Base-by-base conservation (phyloP, 352 stramenopile genomes). In the Globisporangium yorkense region DNA sequence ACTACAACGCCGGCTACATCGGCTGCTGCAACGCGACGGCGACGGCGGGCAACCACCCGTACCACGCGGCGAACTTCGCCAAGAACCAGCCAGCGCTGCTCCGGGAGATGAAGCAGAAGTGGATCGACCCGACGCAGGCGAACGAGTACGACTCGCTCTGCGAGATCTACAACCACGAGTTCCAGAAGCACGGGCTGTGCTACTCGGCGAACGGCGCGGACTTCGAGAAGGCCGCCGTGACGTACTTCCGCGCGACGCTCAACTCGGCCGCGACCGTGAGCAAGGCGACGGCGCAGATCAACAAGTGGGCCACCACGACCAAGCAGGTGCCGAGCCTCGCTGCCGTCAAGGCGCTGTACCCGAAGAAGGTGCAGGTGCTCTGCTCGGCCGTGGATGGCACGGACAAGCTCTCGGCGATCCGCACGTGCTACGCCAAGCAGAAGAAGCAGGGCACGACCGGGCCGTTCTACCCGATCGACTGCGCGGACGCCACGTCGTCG, bases 131-230 rank as follows among this genome's bases (percentile, higher is more conserved):
- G 29, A 82, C 83, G 16, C 64, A 82, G 44, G 24, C 60, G 15
- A 78, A 66, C 39, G 68, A 72, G n/a, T 79, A 84, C 65, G 72
- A 90, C 65, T 67, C 77, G 62, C 68, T 92, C 3, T 92, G 83
- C 51, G 78, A 90, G 54, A 72, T 89, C 40, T 94, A 92, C 78
- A 88, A 94, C 70, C 81, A 94, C 67, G 81, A 92, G 70, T 92
- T 94, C 70, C 84, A 94, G 68, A 94, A 94, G 68, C 84, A 94
- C 61, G 81, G 84, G 21, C 65, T 91, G 37, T 94, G 84, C 76
- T 94, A 86, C 65, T 37, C 33, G 33, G 79, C 83, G 3, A 31
- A 61, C 35, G 59, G 59, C 16, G 46, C n/a, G 20, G 53, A 65
- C 54, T 65, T 48, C 20, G 59, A 65, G 45, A 46, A 37, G 2